These are phyloP conservation scores for Rutidosis leptorrhynchoides DNA, from an alignment of 129 eudicot genomes.

Conservation along the genomic window DNA sequence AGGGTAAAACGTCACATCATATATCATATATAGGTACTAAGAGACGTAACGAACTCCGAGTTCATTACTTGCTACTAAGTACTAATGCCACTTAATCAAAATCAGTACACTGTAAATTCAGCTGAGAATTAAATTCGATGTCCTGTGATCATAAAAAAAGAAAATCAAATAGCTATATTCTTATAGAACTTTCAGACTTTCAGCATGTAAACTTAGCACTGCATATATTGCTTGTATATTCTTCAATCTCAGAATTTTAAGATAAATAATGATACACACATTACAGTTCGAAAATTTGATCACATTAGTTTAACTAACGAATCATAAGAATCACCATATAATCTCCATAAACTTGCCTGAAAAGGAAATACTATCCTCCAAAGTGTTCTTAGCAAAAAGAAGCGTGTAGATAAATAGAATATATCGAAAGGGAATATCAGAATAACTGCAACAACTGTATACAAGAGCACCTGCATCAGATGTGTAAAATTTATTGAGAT, in stretches of 20 bases:
- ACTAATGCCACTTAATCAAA: slow-evolving; percentile 11
- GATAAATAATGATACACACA: background rate
- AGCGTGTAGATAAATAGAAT: slow-evolving; percentile 88
- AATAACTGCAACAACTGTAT: slow-evolving; percentile 63
- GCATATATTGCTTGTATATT: background rate
- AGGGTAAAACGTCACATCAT: slow-evolving; percentile 23
- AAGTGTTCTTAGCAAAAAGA: slow-evolving; percentile 78
- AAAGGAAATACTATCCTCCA: slow-evolving; percentile 90
- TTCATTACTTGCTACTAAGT: slow-evolving; percentile 7
- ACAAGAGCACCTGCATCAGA: slow-evolving; percentile 81
- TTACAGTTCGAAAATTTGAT: background rate
- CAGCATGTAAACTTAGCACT: background rate
- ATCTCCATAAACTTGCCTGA: slow-evolving; percentile 65
- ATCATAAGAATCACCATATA: slow-evolving; percentile 16
- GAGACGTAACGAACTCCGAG: background rate
- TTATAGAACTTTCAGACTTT: background rate
- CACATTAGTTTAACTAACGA: background rate
- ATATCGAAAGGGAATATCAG: slow-evolving; percentile 92
- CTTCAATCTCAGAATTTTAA: background rate
- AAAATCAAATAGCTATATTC: slow-evolving; percentile 2
- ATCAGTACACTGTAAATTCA: background rate
- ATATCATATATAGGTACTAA: background rate
- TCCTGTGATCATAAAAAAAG: background rate
- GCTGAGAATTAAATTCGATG: background rate
- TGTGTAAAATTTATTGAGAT: slow-evolving; percentile 24